Evolutionary conservation across 1,139 yeast genomes (phyloP).

Genomic region (Nakaseomyces bracarensis): DNA sequence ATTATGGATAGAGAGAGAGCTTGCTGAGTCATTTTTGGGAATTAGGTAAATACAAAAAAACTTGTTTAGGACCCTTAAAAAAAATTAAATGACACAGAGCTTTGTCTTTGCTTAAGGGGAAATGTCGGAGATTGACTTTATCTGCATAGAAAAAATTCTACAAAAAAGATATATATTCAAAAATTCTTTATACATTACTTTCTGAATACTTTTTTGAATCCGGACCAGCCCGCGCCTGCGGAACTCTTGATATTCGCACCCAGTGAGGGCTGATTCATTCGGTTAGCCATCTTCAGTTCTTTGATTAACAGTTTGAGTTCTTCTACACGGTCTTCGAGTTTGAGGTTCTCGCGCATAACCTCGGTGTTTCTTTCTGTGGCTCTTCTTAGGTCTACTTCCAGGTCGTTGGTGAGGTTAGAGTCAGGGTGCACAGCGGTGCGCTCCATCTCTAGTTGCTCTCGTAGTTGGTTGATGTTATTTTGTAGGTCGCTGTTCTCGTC

Average conservation of each 20-base stretch:
- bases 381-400: conserved; percentile 38
- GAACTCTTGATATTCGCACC: conserved; percentile 2
- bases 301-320: conserved; percentile 28
- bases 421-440: conserved; percentile 24
- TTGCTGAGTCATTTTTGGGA: too few species aligned
- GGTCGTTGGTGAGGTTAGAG: conserved; percentile 26
- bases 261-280: conserved; percentile 9
- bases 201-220: conserved; percentile 16
- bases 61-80: too few species aligned
- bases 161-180: too few species aligned
- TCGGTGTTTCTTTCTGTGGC: conserved; percentile 50
- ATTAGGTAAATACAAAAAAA: too few species aligned
- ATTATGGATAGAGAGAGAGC: too few species aligned
- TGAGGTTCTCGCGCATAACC: conserved; percentile 45
- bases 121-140: too few species aligned
- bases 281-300: conserved; percentile 13
- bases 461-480: conserved; percentile 45
- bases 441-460: conserved; percentile 27
- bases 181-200: not conserved
- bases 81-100: too few species aligned
- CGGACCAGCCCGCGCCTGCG: conserved; percentile 11
- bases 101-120: too few species aligned
- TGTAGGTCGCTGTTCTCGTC: conserved; percentile 54
- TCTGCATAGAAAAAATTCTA: too few species aligned
- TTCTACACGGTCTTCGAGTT: conserved; percentile 39